Base-by-base conservation (phyloP, 305 asterid species). In the Rubia balearica region DNA sequence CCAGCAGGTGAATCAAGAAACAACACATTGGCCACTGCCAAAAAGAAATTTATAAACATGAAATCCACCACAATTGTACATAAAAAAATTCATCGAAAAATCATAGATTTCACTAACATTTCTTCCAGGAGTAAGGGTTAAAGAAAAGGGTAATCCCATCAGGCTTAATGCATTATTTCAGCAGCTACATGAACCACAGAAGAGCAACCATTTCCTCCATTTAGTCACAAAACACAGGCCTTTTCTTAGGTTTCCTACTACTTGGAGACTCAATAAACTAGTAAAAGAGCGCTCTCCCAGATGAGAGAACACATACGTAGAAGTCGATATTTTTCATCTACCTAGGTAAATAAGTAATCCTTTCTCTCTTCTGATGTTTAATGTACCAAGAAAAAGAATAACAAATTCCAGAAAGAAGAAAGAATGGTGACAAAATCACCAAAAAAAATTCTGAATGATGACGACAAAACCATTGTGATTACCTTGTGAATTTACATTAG, bases 151-250 rank as follows among this genome's bases (percentile, higher is more conserved):
- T 85, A 73, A 79, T 89, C 74, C 98, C 98, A 80, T 88, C 87
- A 0, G 97, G 83, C 36, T 83, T 84, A 64, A 93, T 84, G 78
- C 92, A 93, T 80, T 71, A 91, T 97, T 75, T 93, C 98, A 0
- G 95, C 80, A 62, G 97, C 97, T 59, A 97, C 98, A 74, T 86
- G 91, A 77, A 92, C 98, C 21, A 93, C 88, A 41, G 98, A 93
- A 67, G 98, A 93, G 73, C 98, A 93, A 66, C 98, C 98, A 45
- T 97, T 97, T 11, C 98, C 98, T 13, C 98, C 98, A 85, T 93
- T 93, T 5, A 93, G 93, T 97, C 98, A 93, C 74, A 92, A 73
- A 79, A 92, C 22, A 92, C 85, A 70, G 98, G 98, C 78, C 92
- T 86, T 59, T 83, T 78, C 38, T 85, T 87, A 27, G 96, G 96